These are phyloP conservation scores for Priceomyces castillae DNA, from an alignment of 805 yeast species.

Conservation along the genomic window DNA sequence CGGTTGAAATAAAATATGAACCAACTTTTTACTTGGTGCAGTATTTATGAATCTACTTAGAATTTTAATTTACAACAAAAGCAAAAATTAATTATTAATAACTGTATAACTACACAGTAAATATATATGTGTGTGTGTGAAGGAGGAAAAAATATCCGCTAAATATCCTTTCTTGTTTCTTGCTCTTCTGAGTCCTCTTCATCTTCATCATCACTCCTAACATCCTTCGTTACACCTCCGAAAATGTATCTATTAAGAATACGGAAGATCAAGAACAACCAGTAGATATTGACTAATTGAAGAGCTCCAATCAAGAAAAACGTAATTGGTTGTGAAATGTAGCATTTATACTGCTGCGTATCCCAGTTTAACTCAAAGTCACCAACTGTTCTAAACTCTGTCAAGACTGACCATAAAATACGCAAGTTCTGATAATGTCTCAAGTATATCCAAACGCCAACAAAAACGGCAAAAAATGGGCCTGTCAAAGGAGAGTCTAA, in stretches of 20 bases:
- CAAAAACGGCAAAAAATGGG: constrained; percentile 68
- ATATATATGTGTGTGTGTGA: too few species aligned
- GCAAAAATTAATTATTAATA: too few species aligned
- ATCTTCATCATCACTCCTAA: constrained; percentile 82
- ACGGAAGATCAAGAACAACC: constrained; percentile 81
- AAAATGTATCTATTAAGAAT: constrained; percentile 65
- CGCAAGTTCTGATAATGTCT: constrained; percentile 83
- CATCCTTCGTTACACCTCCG: constrained; percentile 67
- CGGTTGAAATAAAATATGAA: not conserved
- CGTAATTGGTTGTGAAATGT: constrained; percentile 90
- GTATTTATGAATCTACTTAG: too few species aligned
- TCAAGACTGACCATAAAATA: constrained; percentile 79
- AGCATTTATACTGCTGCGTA: constrained; percentile 93
- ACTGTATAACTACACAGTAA: too few species aligned
- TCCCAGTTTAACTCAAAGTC: constrained; percentile 77
- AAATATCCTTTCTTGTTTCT: not conserved
- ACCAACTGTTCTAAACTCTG: constrained; percentile 86
- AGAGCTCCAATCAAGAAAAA: constrained; percentile 73
- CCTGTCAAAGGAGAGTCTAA: constrained; percentile 63
- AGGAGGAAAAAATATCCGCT: too few species aligned
- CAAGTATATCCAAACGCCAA: constrained; percentile 75
- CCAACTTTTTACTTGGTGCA: not conserved
- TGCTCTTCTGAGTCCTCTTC: constrained; percentile 33
- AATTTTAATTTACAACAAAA: too few species aligned
- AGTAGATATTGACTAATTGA: constrained; percentile 82